These are phyloP conservation scores for Gracilaria gracilis DNA, from an alignment of 23 red algal species.

Conservation along the genomic window DNA sequence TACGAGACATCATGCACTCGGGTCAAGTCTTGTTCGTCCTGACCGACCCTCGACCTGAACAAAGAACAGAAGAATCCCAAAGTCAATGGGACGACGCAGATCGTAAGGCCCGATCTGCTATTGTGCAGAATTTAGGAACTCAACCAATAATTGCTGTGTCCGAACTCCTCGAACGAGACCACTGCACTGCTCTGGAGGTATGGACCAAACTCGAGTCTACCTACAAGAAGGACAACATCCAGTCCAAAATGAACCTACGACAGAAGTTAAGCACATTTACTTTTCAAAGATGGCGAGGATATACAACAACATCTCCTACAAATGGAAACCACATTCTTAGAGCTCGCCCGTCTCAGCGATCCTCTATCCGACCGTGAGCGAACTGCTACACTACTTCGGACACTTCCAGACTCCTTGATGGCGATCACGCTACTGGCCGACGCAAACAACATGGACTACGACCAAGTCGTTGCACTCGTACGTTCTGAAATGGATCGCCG, in stretches of 20 bases:
- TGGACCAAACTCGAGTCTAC: background rate
- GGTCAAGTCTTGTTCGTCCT: background rate
- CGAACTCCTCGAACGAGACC: background rate
- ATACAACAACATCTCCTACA: background rate
- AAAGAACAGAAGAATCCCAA: background rate
- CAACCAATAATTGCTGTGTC: constrained; percentile 9
- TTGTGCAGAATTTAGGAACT: constrained; percentile 1
- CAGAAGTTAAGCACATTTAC: background rate
- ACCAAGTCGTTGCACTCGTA: background rate
- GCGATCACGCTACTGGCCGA: background rate
- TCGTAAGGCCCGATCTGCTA: constrained; percentile 4
- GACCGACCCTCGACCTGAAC: background rate
- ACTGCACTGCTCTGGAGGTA: background rate
- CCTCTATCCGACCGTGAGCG: background rate
- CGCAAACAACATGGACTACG: constrained; percentile 24
- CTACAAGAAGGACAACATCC: constrained; percentile 5
- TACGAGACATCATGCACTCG: background rate
- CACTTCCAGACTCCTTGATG: constrained; percentile 8
- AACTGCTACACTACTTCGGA: background rate
- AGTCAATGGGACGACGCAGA: background rate
- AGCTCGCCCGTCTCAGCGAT: background rate
- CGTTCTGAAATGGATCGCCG: constrained; percentile 5
- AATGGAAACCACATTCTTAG: background rate
- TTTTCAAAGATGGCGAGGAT: background rate
- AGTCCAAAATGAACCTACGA: constrained; percentile 2